A percentile compares a stretch with the other conserved stretches of the same genome.
Evolutionary conservation across 345 rosid species (phyloP).

Genomic region (thale cress (Arabidopsis thaliana)): TAIR10.1 NC_003070.9:10431001-10431500

Average conservation of each 20-base stretch:
- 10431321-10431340: neutral
- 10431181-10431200: constrained; percentile 2
- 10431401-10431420: neutral
- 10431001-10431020: constrained; percentile 78
- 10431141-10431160: constrained; percentile 79
- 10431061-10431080: constrained; percentile 96
- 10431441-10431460: neutral
- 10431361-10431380: neutral
- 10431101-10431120: constrained; percentile 86
- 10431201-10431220: neutral
- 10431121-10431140: constrained; percentile 86
- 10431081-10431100: constrained; percentile 84
- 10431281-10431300: neutral
- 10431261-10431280: constrained; percentile 11
- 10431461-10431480: neutral
- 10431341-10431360: neutral
- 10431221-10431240: neutral
- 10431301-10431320: neutral
- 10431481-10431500: constrained; percentile 8
- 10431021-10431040: constrained; percentile 74
- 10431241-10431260: constrained; percentile 1
- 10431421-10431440: neutral
- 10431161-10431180: constrained; percentile 26
- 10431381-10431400: neutral
- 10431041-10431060: constrained; percentile 77